Evolutionary conservation across 2,329 filamentous ascomycete species (phyloP).

Genomic region (Colletotrichum paranaense): DNA sequence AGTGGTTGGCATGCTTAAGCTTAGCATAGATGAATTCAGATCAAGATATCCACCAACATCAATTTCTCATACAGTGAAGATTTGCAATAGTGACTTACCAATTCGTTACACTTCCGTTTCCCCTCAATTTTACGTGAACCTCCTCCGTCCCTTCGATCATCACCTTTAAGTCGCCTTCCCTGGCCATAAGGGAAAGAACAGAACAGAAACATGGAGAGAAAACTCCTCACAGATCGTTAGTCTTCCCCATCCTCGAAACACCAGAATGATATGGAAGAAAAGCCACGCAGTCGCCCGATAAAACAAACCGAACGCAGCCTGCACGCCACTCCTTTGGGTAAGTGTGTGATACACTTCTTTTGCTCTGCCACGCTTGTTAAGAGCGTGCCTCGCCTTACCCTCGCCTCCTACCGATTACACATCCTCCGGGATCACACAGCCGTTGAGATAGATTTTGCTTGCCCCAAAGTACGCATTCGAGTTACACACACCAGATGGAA

Average conservation of each 20-base stretch:
- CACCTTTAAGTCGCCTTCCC: too few relatives aligned
- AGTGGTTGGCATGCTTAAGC: neutral
- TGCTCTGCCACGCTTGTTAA: neutral
- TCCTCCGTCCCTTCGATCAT: too few relatives aligned
- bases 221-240: neutral
- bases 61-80: neutral
- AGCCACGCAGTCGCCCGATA: constrained; percentile 16
- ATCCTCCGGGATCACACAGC: neutral
- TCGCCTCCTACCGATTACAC: neutral
- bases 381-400: too few relatives aligned
- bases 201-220: neutral
- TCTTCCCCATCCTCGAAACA: neutral
- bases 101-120: neutral
- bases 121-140: too few relatives aligned
- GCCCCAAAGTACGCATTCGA: too few relatives aligned
- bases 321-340: too few relatives aligned
- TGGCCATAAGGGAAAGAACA: neutral
- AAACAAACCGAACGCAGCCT: neutral
- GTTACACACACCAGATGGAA: too few relatives aligned
- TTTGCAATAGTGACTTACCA: neutral
- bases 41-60: neutral
- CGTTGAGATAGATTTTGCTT: too few relatives aligned
- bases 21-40: neutral
- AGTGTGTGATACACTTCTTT: too few relatives aligned
- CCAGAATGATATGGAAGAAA: neutral